A percentile compares a stretch with the other conserved stretches of the same genome.
Evolutionary conservation across 352 stramenopile species (phyloP).

Genomic region (Phytophthora idaei): DNA sequence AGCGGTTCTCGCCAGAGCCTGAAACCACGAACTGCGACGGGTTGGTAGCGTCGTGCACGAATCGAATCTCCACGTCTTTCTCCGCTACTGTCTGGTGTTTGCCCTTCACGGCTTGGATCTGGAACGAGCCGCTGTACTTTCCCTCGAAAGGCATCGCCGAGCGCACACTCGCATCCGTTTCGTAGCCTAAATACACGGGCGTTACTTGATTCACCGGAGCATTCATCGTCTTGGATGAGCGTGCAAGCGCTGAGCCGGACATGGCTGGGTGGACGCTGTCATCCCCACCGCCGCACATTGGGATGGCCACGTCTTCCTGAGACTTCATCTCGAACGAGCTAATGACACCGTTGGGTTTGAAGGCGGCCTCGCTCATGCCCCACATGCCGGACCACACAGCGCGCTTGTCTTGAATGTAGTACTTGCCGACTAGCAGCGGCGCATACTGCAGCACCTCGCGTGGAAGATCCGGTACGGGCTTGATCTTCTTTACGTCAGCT

Average conservation of each 20-base stretch:
- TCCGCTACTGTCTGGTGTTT: constrained; percentile 83
- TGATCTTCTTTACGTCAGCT: constrained; percentile 13
- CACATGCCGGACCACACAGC: constrained; percentile 81
- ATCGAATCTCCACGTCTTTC: constrained; percentile 81
- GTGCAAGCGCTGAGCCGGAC: constrained; percentile 47
- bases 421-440: constrained; percentile 78
- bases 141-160: constrained; percentile 80
- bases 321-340: constrained; percentile 90
- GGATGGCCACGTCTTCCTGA: constrained; percentile 77
- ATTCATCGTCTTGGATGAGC: constrained; percentile 61
- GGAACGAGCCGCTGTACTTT: constrained; percentile 88
- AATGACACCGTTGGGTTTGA: constrained; percentile 73
- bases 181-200: constrained; percentile 71
- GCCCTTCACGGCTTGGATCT: constrained; percentile 86
- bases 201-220: constrained; percentile 42
- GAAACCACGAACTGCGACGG: constrained; percentile 74
- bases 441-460: constrained; percentile 72
- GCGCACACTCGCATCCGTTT: constrained; percentile 56
- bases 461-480: constrained; percentile 42
- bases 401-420: constrained; percentile 85
- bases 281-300: constrained; percentile 36
- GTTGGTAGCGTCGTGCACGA: constrained; percentile 74
- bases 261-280: constrained; percentile 61
- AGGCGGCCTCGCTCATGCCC: constrained; percentile 87
- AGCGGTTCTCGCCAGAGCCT: constrained; percentile 80